Evolutionary conservation across 495 filamentous ascomycete species (phyloP), one percentile per base, ranked within the genome.

Genomic region (Cetradonia linearis): DNA sequence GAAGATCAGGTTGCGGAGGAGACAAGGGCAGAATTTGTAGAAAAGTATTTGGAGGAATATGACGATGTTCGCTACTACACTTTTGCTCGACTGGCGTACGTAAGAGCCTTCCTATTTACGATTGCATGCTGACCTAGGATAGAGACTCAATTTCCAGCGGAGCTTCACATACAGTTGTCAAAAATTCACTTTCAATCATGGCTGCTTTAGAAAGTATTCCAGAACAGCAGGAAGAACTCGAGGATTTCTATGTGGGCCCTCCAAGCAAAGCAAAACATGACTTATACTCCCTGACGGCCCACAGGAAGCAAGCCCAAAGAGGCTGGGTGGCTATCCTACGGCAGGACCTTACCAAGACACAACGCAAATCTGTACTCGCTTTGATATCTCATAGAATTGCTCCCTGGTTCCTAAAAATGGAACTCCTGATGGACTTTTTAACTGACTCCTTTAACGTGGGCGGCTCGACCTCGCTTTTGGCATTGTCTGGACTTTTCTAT

Each of bases 401-500:
- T 52, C 91, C 93, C 1, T 92, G 87, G 86, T 95, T 97, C 72
- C 79, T 72, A 37, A 84, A 87, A 38, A 83, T 87, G 7, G 90
- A 96, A 67, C 76, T 92, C 9, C 78, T 99, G n/a, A 91, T 96
- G 85, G 94, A 99, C 74, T 97, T 97, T 72, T 73, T 99, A 40
- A 95, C 90, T 2, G 91, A 95, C 71, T 91, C 84, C 18, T 97
- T 92, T 72, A 81, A 96, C 65, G 71, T 81, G 20, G 91, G 94
- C 55, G 93, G 93, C 57, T 84, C 88, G 6, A 87, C 80, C 10
- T 89, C 93, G 5, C 81, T 97, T 4, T 79, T 96, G 28, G 91
- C 94, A 3, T 78, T 99, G 0, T 94, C 90, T 6, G 92, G 93
- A 42, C 83, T 99, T 25, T 99, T 95, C 76, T 90, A 96, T 68